Conservation (phyloP, 2,329 filamentous ascomycete genomes). For the Cladosporium velox region DNA sequence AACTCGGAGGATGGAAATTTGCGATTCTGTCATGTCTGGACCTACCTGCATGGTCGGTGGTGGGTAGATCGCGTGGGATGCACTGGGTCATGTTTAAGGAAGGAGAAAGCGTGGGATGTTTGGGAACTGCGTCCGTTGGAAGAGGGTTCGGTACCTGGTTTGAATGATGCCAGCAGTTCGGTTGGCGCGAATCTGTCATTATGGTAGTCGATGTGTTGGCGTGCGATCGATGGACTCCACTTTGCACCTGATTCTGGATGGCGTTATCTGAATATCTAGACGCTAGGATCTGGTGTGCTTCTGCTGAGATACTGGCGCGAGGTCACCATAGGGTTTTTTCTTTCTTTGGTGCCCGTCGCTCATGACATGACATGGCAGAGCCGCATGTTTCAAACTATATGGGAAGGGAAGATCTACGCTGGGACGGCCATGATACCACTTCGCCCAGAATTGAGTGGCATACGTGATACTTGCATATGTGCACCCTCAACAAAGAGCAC, state of each 20-base stretch:
- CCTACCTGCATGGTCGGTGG: background rate
- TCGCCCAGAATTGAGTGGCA: background rate
- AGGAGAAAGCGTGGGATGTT: background rate
- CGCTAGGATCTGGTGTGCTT: background rate
- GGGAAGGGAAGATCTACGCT: background rate
- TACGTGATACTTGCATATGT: background rate
- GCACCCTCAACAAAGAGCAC: background rate
- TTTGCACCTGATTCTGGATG: background rate
- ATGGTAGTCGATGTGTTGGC: background rate
- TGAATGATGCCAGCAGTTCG: background rate
- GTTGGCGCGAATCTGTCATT: background rate
- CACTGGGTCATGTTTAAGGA: background rate
- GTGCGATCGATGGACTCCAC: background rate
- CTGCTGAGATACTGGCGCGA: background rate
- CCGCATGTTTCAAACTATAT: background rate
- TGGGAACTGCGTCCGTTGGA: too few relatives aligned
- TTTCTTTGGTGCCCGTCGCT: too few relatives aligned
- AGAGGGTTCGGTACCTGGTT: background rate
- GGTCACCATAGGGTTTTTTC: background rate
- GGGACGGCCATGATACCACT: background rate
- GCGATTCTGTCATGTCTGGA: background rate
- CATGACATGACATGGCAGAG: background rate
- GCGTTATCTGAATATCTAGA: background rate
- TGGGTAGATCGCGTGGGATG: constrained; percentile 6
- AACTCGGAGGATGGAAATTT: constrained; percentile 7